A percentile compares a stretch with the other conserved stretches of the same genome.
These are phyloP conservation scores for Tolypocladium ovalisporum DNA, from an alignment of 2,329 filamentous ascomycete genomes.

Conservation along the genomic window DNA sequence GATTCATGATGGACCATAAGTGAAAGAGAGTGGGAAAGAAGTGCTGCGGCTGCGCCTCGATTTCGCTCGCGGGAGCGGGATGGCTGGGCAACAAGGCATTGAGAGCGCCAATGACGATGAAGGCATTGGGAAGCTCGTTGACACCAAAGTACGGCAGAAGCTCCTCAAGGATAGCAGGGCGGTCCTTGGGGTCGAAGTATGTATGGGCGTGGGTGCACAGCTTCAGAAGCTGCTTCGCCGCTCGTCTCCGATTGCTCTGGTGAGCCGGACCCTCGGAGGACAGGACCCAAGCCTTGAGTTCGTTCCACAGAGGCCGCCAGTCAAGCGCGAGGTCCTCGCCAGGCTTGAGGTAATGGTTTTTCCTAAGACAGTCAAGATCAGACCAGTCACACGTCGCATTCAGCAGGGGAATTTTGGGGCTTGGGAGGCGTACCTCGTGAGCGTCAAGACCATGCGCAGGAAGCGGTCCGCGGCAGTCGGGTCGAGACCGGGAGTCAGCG, in stretches of 20 bases:
- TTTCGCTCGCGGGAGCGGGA: slow-evolving; percentile 58
- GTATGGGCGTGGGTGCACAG: slow-evolving; percentile 82
- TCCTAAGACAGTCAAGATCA: slow-evolving; percentile 36
- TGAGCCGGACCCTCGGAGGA: slow-evolving; percentile 69
- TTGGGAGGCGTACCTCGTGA: slow-evolving; percentile 68
- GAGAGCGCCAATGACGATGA: slow-evolving; percentile 79
- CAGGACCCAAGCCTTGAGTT: slow-evolving; percentile 82
- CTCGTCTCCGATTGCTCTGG: slow-evolving; percentile 42
- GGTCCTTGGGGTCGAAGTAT: slow-evolving; percentile 84
- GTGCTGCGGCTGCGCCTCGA: slow-evolving; percentile 73
- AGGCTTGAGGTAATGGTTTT: slow-evolving; percentile 90
- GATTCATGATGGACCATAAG: slow-evolving; percentile 84
- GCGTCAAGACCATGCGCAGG: slow-evolving; percentile 86
- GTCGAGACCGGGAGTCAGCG: slow-evolving; percentile 83
- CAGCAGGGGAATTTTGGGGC: background rate
- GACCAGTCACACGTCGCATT: background rate
- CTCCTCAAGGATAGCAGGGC: slow-evolving; percentile 71
- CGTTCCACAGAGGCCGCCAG: slow-evolving; percentile 87
- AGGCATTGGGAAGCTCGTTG: slow-evolving; percentile 83
- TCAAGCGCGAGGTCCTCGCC: slow-evolving; percentile 84
- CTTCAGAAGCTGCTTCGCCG: slow-evolving; percentile 63
- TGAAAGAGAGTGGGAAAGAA: slow-evolving; percentile 94
- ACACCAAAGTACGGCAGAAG: slow-evolving; percentile 83
- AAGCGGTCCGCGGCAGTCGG: slow-evolving; percentile 76
- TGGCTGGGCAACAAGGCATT: slow-evolving; percentile 82